Evolutionary conservation across 2,329 filamentous ascomycete genomes (phyloP), one percentile per base, ranked within the genome.

Genomic region (Trichoderma koningii): DNA sequence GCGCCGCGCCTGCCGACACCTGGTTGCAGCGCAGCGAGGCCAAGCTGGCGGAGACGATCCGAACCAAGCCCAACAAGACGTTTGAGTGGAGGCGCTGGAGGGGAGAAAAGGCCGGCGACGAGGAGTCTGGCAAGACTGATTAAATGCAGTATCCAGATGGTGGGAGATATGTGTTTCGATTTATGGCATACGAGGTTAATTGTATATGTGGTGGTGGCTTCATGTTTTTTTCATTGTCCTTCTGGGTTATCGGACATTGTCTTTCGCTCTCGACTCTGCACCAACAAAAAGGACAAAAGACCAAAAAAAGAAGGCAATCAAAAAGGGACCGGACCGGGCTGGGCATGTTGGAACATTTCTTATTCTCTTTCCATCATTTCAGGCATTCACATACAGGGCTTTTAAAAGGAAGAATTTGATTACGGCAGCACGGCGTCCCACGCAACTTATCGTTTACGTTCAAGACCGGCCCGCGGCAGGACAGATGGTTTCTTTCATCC

Each of bases 11-110:
- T 0, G 73, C 75, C 26, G 71, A 69, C 42, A 69, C 73, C 15
- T 81, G 79, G 79, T 73, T 79, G 75, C 68, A 75, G 68, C 73
- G 79, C 19, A 77, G 76, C 64, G 79, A 81, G 66, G 71, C 77
- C 47, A 77, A 75, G 70, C 70, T 81, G 41, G 72, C 74, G 23
- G 68, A 76, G 7, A 71, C 76, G 2, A 79, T 81, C 73, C 77
- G 62, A 75, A 79, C 63, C 70, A 81, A 76, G 73, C 78, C 79
- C 23, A 69, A 66, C 38, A 73, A 72, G 30, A 73, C 74, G 2
- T 80, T 80, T 64, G 69, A 74, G 55, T 76, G 74, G 74, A 65
- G 56, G 28, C 68, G 65, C 23, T 62, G 59, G 38, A 69, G 69
- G 3, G 42, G 63, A 41, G 65, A 52, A 2, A 45, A 57, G 44